Conservation (phyloP, 306 rosid species). For the Sicyos baderoa region DNA sequence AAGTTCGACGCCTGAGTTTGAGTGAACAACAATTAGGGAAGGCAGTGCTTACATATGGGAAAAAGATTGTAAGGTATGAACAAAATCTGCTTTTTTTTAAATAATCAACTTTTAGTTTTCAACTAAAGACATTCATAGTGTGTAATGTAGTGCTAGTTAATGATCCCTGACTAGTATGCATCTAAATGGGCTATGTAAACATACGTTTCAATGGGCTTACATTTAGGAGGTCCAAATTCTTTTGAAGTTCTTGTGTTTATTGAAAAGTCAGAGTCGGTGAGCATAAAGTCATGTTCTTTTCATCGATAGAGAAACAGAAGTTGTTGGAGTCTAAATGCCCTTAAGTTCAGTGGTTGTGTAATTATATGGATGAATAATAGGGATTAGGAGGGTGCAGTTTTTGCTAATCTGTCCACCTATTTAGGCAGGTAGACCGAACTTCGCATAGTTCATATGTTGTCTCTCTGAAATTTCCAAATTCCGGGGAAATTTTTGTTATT, state of each 20-base stretch:
- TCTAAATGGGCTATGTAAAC: no score
- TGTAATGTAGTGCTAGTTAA: neutral
- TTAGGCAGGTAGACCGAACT: neutral
- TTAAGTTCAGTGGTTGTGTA: neutral
- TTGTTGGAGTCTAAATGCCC: slow-evolving; percentile 9
- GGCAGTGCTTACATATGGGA: slow-evolving; percentile 52
- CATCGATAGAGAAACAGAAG: neutral
- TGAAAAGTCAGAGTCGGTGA: no score
- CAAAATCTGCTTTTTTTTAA: neutral
- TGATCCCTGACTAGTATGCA: neutral
- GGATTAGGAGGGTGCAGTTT: neutral
- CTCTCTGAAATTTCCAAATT: slow-evolving; percentile 3
- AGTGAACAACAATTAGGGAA: slow-evolving; percentile 89
- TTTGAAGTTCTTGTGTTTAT: no score
- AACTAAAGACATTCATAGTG: neutral
- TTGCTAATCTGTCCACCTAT: neutral
- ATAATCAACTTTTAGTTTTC: neutral
- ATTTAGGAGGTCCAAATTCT: no score
- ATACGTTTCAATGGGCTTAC: no score
- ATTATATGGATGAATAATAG: slow-evolving; percentile 11
- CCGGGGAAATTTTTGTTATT: slow-evolving; percentile 4
- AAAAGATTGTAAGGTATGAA: slow-evolving; percentile 73
- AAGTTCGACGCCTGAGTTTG: slow-evolving; percentile 83
- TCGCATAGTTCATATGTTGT: neutral
- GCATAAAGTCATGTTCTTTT: neutral